phyloP scores from a whole-genome alignment of 2,329 filamentous ascomycete genomes.

The Exophiala dermatitidis region DNA sequence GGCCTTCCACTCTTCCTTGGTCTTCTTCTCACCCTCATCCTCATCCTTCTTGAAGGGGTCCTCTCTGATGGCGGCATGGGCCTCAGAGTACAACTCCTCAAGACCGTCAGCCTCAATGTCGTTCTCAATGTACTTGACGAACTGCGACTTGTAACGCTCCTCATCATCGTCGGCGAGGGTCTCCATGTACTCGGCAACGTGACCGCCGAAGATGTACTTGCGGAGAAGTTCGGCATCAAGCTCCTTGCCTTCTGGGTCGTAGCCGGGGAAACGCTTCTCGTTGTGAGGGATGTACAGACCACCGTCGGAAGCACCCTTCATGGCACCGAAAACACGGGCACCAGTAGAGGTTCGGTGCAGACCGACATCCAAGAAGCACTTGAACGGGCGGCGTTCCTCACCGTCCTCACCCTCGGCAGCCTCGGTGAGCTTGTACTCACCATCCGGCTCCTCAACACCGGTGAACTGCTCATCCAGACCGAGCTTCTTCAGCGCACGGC shows the following conservation, averaged over 20 bases:
- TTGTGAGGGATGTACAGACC: constrained; percentile 96
- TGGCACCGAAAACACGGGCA: constrained; percentile 96
- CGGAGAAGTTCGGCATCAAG: constrained; percentile 93
- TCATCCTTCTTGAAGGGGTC: constrained; percentile 93
- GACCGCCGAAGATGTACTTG: constrained; percentile 98
- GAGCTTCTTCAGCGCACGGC: constrained; percentile 95
- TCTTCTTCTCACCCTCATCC: constrained; percentile 74
- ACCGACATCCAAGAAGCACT: constrained; percentile 97
- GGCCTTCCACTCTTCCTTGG: constrained; percentile 93
- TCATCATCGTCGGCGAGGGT: constrained; percentile 98
- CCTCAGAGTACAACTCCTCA: constrained; percentile 92
- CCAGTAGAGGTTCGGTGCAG: constrained; percentile 94
- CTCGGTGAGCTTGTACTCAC: constrained; percentile 94
- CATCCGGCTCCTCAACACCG: constrained; percentile 94
- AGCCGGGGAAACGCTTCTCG: constrained; percentile 99
- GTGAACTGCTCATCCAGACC: constrained; percentile 85
- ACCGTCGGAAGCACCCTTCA: constrained; percentile 99
- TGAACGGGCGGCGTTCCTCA: constrained; percentile 91
- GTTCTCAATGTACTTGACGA: constrained; percentile 95
- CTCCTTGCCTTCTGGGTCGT: constrained; percentile 95
- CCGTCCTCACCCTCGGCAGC: constrained; percentile 83
- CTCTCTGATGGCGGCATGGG: constrained; percentile 93
- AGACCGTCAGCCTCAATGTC: constrained; percentile 93
- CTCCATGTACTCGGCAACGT: constrained; percentile 99
- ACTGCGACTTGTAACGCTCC: constrained; percentile 98